Base-by-base conservation (phyloP, 2,329 filamentous ascomycete genomes). In the Drechslerella coelobrocha region DNA sequence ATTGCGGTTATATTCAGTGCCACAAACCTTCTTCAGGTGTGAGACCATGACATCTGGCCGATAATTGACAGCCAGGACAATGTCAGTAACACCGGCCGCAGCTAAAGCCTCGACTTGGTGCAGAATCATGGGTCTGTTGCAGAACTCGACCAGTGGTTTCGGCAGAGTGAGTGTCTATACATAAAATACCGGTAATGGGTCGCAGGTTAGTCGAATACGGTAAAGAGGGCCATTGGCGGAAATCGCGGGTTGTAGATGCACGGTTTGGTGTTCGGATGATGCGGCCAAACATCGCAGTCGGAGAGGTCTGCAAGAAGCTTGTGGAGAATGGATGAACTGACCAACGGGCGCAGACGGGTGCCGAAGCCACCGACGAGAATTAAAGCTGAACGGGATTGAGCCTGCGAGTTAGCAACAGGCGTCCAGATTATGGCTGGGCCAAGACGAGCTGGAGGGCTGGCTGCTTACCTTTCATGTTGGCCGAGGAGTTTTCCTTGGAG, bases 361-460 rank as follows among this genome's bases (percentile, higher is more conserved):
- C 93, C 93, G 82, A 97, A 99, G 81, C 93, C 94, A 83, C 94
- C 94, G 82, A 97, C 94, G 79, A 97, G 92, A 89, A 96, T 97
- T 79, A 97, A 89, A 83, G 92, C 92, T 97, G 78, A 39, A n/a
- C 68, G 61, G 57, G 56, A 47, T 55, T 27, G 39, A 27, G 27
- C n/a, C 51, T 51, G 34, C 41, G 56, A 19, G 56, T 68, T 27
- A 68, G 63, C 29, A 10, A 19, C 37, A 19, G 24, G 31, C 29
- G n/a, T n/a, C n/a, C n/a, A n/a, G n/a, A n/a, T n/a, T n/a, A n/a
- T n/a, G n/a, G n/a, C n/a, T n/a, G 1, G 21, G 17, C 26, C 8
- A 6, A 19, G 21, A 12, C 12, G 8, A 21, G 27, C 31, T 26
- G 19, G 34, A n/a, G 6, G 39, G 9, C 31, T 12, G 2, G 10